A percentile compares a stretch with the other conserved stretches of the same genome.
phyloP scores from a whole-genome alignment of 345 rosid species.

The Bruguiera gymnorhiza region DNA sequence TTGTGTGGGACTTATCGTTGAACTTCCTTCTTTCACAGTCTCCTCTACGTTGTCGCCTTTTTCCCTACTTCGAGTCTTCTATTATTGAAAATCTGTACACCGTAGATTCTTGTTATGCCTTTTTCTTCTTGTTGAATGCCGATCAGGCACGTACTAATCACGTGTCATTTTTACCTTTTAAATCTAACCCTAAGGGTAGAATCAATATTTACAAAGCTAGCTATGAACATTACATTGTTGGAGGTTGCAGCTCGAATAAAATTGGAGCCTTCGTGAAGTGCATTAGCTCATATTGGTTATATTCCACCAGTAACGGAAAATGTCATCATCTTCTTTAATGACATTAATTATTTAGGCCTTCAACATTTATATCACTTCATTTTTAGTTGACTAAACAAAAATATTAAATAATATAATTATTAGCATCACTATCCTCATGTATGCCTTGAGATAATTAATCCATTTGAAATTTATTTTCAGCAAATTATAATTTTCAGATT shows the following conservation, averaged over 20 bases:
- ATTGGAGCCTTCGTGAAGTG: too few relatives aligned
- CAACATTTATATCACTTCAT: too few relatives aligned
- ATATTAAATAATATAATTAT: too few relatives aligned
- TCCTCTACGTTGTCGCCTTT: background rate
- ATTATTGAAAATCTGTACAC: background rate
- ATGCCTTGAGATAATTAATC: background rate
- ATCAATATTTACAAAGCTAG: too few relatives aligned
- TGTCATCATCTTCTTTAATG: background rate
- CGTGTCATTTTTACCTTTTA: too few relatives aligned
- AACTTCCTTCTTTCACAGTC: constrained; percentile 8
- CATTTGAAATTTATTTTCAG: too few relatives aligned
- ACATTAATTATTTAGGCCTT: background rate
- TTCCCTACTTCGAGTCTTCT: background rate
- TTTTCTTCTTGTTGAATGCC: background rate
- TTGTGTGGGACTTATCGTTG: constrained; percentile 6
- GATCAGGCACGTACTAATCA: too few relatives aligned
- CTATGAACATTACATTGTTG: too few relatives aligned
- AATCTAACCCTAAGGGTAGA: too few relatives aligned
- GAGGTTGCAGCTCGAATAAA: too few relatives aligned
- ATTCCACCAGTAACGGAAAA: background rate
- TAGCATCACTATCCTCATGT: background rate
- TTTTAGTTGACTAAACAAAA: too few relatives aligned
- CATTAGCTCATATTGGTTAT: background rate
- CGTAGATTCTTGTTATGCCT: background rate
- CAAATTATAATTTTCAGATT: too few relatives aligned